phyloP scores from a whole-genome alignment of 352 stramenopile genomes.

The Phytophthora sansomeana region DNA sequence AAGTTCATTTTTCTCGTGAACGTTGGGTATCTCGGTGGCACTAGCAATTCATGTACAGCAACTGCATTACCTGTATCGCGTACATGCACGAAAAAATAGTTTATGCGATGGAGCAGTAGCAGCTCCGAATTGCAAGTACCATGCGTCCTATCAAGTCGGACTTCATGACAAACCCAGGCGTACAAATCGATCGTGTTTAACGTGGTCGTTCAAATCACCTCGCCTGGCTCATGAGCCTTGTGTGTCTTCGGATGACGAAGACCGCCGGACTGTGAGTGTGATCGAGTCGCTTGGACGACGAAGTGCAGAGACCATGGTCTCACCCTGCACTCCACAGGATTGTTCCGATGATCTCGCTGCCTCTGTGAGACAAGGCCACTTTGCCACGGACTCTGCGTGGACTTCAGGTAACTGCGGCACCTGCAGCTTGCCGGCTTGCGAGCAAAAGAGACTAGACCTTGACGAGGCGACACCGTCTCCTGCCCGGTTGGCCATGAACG shows the following conservation, averaged over 20 bases:
- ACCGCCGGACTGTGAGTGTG: constrained; percentile 23
- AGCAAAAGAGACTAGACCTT: constrained; percentile 16
- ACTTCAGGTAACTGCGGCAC: constrained; percentile 11
- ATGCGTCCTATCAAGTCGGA: constrained; percentile 24
- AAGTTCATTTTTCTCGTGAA: constrained; percentile 5
- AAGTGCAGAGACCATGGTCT: constrained; percentile 20
- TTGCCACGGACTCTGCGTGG: constrained; percentile 24
- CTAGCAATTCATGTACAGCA: background rate
- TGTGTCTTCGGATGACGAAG: constrained; percentile 31
- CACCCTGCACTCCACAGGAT: constrained; percentile 26
- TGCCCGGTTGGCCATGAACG: background rate
- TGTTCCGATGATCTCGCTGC: constrained; percentile 33
- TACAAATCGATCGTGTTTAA: constrained; percentile 1
- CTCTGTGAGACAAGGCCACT: constrained; percentile 29
- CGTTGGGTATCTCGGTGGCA: constrained; percentile 1
- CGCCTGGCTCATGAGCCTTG: constrained; percentile 29
- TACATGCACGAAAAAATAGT: background rate
- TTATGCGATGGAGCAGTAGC: background rate
- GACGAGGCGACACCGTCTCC: constrained; percentile 19
- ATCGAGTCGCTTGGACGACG: constrained; percentile 31
- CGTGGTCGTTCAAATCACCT: constrained; percentile 11
- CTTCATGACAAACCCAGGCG: background rate
- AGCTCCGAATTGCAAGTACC: background rate
- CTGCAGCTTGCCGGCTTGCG: constrained; percentile 25
- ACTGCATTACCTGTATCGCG: background rate